Evolutionary conservation across 305 asterid genomes (phyloP), one percentile per base, ranked within the genome.

Genomic region (Lippia alba): DNA sequence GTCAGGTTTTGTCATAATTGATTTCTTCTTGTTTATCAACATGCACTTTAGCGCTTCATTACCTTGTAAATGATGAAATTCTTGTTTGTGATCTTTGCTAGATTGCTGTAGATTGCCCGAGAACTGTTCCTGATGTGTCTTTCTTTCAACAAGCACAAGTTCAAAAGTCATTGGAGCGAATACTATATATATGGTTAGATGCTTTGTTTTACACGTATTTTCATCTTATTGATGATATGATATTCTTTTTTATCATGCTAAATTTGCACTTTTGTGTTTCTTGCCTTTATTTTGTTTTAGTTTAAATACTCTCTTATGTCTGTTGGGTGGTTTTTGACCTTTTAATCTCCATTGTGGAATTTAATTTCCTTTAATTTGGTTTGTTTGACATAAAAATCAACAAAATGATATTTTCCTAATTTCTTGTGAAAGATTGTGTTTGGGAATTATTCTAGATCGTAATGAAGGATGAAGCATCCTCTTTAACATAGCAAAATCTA

Each of bases 101-200:
- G 98, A 94, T 94, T 78, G 85, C 90, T 66, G 95, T 94, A 72
- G 99, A 94, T 80, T 94, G 99, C 79, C 99, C 99, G 16, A 85
- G 99, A 86, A 94, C 97, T 24, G 99, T 91, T 30, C 99, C 97
- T 51, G 97, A 94, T 69, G 89, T 94, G 61, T 56, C 92, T 61
- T 94, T 94, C 83, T 94, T 91, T 84, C 99, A 94, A 81, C 96
- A 91, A 88, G 78, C 17, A 44, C 88, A 86, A 78, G 87, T 89
- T 74, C 97, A 91, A 55, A 94, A 94, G 83, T 88, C 97, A 50
- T 74, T 94, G 87, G 97, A 94, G 81, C 93, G 90, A 73, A 87
- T 94, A 78, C 96, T 90, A 63, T 94, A 94, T 70, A 83, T 77
- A 55, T 94, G 99, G 98, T 92, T 82, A 62, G 86, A 63, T 51